A percentile compares a stretch with the other conserved stretches of the same genome.
Evolutionary conservation across 306 rosid genomes (phyloP).

Genomic region (Astragalus membranaceus): DNA sequence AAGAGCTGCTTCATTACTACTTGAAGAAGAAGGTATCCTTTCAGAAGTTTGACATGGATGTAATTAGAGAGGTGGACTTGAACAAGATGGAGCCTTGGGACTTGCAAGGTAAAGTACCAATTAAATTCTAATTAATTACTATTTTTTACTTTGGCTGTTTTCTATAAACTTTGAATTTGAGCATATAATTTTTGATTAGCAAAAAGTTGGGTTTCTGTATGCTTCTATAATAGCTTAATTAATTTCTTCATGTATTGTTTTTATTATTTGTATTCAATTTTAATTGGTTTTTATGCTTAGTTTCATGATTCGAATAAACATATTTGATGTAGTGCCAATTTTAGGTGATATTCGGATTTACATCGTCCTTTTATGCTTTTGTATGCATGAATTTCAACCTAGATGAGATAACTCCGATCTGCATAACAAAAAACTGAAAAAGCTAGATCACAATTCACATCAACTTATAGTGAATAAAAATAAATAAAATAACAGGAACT

Average conservation of each 20-base stretch:
- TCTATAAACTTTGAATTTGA: not conserved
- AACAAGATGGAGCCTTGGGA: constrained; percentile 99
- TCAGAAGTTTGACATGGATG: constrained; percentile 95
- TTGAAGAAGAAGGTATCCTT: constrained; percentile 82
- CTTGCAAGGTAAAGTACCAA: constrained; percentile 62
- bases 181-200: no score
- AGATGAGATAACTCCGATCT: not conserved
- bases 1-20: constrained; percentile 84
- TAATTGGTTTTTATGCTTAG: not conserved
- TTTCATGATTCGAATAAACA: not conserved
- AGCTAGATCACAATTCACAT: no score
- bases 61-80: constrained; percentile 90
- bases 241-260: not conserved
- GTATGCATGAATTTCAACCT: constrained; percentile 3
- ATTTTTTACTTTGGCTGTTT: not conserved
- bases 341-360: no score
- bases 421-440: no score
- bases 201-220: no score
- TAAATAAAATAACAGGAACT: no score
- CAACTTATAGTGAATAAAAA: no score
- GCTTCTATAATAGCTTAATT: not conserved
- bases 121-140: no score
- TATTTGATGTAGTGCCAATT: not conserved
- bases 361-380: not conserved
- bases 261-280: not conserved